phyloP scores from a whole-genome alignment of 2,329 filamentous ascomycete genomes.

The Hyphodiscus sp. region DNA sequence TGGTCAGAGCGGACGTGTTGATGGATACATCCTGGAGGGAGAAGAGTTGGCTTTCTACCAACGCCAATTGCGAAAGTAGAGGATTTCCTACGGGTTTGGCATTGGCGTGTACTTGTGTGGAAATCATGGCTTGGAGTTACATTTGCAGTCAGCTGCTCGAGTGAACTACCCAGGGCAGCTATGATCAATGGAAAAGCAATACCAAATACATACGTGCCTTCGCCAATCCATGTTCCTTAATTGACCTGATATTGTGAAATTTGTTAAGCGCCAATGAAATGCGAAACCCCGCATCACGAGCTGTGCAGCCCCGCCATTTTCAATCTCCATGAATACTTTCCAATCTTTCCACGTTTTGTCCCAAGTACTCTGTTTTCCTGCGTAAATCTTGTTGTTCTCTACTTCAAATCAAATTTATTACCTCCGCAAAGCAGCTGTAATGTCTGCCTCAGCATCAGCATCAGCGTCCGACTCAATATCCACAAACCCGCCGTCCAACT shows the following conservation, averaged over 20 bases:
- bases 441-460: constrained; percentile 6
- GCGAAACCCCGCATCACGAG: constrained; percentile 19
- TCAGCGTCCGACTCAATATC: not conserved
- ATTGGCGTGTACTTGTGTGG: constrained; percentile 28
- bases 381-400: no score
- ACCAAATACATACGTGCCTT: constrained; percentile 12
- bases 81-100: constrained; percentile 20
- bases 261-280: not conserved
- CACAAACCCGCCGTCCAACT: constrained; percentile 3
- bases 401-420: not conserved
- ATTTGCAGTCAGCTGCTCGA: constrained; percentile 20
- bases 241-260: not conserved
- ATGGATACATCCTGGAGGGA: constrained; percentile 98
- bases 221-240: not conserved
- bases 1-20: constrained; percentile 91
- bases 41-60: constrained; percentile 99
- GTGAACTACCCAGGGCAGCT: constrained; percentile 17
- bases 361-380: no score
- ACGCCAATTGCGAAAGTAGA: constrained; percentile 98
- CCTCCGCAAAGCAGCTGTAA: not conserved
- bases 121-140: constrained; percentile 29
- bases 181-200: constrained; percentile 26
- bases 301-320: constrained; percentile 1
- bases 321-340: not conserved
- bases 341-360: not conserved